Conservation (phyloP, 306 rosid species). For the Lithocarpus polystachyus region DNA sequence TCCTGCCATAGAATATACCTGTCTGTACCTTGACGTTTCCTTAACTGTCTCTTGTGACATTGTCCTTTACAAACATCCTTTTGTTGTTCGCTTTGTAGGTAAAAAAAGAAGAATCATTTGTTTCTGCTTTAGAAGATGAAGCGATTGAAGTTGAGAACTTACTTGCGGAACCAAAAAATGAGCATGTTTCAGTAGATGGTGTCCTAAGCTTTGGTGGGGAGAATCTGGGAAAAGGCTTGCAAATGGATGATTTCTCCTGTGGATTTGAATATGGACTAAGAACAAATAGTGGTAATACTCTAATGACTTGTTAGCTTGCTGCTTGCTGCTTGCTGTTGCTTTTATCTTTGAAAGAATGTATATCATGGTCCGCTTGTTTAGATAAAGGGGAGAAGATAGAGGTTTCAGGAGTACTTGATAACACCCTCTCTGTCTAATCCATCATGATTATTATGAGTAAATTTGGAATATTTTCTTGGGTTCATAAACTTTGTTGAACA, state of each 20-base stretch:
- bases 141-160: constrained; percentile 52
- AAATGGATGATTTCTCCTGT: constrained; percentile 37
- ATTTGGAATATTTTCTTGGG: not conserved
- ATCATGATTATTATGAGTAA: not conserved
- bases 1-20: not conserved
- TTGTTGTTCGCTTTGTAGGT: constrained; percentile 35
- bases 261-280: constrained; percentile 49
- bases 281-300: constrained; percentile 38
- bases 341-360: constrained; percentile 1
- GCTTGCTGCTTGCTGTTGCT: constrained; percentile 6
- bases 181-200: constrained; percentile 48
- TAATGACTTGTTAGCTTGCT: not conserved
- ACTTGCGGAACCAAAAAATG: constrained; percentile 58
- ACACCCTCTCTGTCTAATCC: not conserved
- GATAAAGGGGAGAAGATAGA: constrained; percentile 3
- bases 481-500: not conserved
- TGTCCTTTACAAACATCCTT: constrained; percentile 10
- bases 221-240: constrained; percentile 38
- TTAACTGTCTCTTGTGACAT: not conserved
- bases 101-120: constrained; percentile 55
- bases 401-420: not conserved
- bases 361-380: not conserved
- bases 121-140: constrained; percentile 54
- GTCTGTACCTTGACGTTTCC: not conserved
- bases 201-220: constrained; percentile 41